These are phyloP conservation scores for Hypoxylon cercidicola DNA, from an alignment of 495 filamentous ascomycete genomes.

Conservation along the genomic window DNA sequence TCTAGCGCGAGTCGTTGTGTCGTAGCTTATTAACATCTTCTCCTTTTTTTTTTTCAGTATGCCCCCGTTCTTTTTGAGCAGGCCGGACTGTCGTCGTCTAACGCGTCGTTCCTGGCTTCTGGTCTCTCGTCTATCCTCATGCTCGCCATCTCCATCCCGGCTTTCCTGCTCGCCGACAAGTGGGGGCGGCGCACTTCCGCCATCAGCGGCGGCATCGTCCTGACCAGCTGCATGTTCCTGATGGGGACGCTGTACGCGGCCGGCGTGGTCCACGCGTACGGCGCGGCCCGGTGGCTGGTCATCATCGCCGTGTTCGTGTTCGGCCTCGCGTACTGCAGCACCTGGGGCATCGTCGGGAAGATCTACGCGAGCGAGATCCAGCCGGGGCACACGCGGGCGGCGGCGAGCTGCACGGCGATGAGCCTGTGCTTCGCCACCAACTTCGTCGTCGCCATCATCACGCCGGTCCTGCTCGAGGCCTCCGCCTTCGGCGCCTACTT, in stretches of 20 bases:
- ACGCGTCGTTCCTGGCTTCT: constrained; percentile 62
- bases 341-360: constrained; percentile 67
- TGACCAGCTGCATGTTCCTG: constrained; percentile 53
- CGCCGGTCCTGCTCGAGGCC: constrained; percentile 68
- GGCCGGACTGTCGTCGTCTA: constrained; percentile 56
- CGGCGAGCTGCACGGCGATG: constrained; percentile 61
- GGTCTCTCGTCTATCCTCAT: constrained; percentile 63
- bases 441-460: constrained; percentile 72
- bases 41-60: no score
- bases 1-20: background rate
- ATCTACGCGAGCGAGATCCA: constrained; percentile 69
- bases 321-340: constrained; percentile 46
- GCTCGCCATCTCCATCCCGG: constrained; percentile 57
- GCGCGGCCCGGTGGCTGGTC: constrained; percentile 65
- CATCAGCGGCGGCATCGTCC: constrained; percentile 64
- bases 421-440: constrained; percentile 55
- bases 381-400: constrained; percentile 63
- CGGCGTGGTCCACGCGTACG: constrained; percentile 55
- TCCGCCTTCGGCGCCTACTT: constrained; percentile 70
- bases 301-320: constrained; percentile 61
- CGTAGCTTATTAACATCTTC: constrained; percentile 7
- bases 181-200: constrained; percentile 71
- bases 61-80: constrained; percentile 63
- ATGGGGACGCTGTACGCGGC: constrained; percentile 61
- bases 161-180: constrained; percentile 67